Base-by-base conservation (phyloP, 805 yeast species). In the Candida oleophila region DNA sequence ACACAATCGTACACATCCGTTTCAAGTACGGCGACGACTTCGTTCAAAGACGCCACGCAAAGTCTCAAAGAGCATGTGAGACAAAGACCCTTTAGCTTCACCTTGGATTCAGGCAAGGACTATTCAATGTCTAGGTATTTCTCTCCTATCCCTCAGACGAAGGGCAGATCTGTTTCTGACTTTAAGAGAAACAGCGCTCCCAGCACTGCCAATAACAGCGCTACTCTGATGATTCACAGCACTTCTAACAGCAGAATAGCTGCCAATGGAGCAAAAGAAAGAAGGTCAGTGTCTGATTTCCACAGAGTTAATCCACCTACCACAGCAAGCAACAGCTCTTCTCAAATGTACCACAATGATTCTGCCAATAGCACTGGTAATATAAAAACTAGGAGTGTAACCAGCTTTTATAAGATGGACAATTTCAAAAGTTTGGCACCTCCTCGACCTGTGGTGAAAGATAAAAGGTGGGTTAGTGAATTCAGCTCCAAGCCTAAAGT, bases 31-130 rank as follows among this genome's bases (percentile, higher is more conserved):
- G 37, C 48, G 38, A 42, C 47, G 19, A 38, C 32, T 9, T 20
- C 32, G 14, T 41, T 46, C 15, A 38, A 30, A 11, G 54, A 50
- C 3, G 34, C 54, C 16, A 57, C 54, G 25, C 15, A 44, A 2
- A 61, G 53, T 19, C 36, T 62, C 40, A 54, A 52, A 38, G 45
- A 48, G 8, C 41, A 47, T 28, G 62, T 62, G 2, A 49, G 61
- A 40, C 65, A 63, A 48, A 47, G 61, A 30, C 69, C 69, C 2
- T 60, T 55, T 46, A 61, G 62, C 43, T 57, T 46, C 40, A 56
- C 64, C 46, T 52, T 66, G 19, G 71, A 65, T 43, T 36, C 50
- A 7, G 55, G 56, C 3, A 52, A 48, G 28, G 57, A 64, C 35
- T 66, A 66, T 45, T 44, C 45, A 3, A n/a, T 28, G 20, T 32